These are phyloP conservation scores for Fusarium avenaceum DNA, from an alignment of 2,329 filamentous ascomycete genomes.

Conservation along the genomic window DNA sequence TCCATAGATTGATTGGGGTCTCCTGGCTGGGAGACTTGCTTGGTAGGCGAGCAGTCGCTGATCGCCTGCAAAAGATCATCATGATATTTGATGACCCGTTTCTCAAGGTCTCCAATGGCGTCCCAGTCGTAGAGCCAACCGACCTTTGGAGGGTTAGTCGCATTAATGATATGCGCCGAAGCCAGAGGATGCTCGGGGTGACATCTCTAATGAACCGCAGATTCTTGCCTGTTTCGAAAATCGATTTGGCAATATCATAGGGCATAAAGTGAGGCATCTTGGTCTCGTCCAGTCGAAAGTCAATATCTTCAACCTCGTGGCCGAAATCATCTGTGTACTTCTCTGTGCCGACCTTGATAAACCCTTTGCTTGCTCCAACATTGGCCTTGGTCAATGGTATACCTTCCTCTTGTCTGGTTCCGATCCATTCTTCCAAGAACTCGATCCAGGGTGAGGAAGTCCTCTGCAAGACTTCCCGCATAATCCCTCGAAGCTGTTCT, in stretches of 20 bases:
- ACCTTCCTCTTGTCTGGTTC: constrained; percentile 71
- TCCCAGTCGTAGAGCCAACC: constrained; percentile 81
- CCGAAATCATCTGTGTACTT: constrained; percentile 71
- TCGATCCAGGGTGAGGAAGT: constrained; percentile 76
- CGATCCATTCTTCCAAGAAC: constrained; percentile 80
- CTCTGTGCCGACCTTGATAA: constrained; percentile 70
- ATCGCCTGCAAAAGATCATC: constrained; percentile 48
- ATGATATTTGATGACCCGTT: constrained; percentile 63
- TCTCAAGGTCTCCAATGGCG: constrained; percentile 74
- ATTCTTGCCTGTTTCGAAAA: constrained; percentile 86
- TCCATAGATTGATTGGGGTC: neutral
- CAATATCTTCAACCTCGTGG: constrained; percentile 67
- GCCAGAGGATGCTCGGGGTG: constrained; percentile 80
- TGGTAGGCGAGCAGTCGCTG: constrained; percentile 2
- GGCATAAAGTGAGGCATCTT: constrained; percentile 81
- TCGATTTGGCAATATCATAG: constrained; percentile 73
- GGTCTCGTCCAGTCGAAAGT: constrained; percentile 73
- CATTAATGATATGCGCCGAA: constrained; percentile 61
- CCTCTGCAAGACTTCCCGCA: constrained; percentile 74
- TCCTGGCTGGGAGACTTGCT: neutral
- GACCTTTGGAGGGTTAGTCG: constrained; percentile 67
- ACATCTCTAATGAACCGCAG: constrained; percentile 77
- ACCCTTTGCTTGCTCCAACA: constrained; percentile 64
- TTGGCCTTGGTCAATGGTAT: constrained; percentile 64
- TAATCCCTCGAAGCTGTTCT: constrained; percentile 71